Base-by-base conservation (phyloP, 371 early-diverging fungal genomes). In the Coelomomyces lativittatus region DNA sequence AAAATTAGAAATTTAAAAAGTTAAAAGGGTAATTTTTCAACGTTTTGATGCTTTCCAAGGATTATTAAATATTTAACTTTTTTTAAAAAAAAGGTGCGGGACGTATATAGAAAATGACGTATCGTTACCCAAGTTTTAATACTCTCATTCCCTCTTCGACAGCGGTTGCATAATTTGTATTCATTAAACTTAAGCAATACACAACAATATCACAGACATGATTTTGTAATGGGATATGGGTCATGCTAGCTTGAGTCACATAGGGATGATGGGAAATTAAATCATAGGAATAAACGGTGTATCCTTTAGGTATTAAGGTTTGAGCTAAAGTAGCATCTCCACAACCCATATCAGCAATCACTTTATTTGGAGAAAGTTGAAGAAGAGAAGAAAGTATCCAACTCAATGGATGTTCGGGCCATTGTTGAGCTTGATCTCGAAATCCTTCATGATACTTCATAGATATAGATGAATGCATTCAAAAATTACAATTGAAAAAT, bases 371-470 rank as follows among this genome's bases (percentile, higher is more conserved):
- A n/a, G n/a, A n/a, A n/a, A n/a, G n/a, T n/a, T n/a, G n/a, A n/a
- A n/a, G n/a, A n/a, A n/a, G n/a, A n/a, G n/a, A n/a, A n/a, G 66
- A 56, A 41, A 92, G 80, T 53, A 91, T 78, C 3, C 81, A 58
- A 60, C 93, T 88, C 1, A 96, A 81, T 0, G 99, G 99, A 59
- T 99, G 95, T 26, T 63, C 70, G 0, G 98, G 98, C 99, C 99
- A 99, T 30, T 74, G 68, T 50, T 82, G 78, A 8, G 88, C 89
- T 63, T 97, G 98, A 14, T 81, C 67, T 4, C 86, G 73, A 75
- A 97, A 99, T 2, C 96, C 97, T 57, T 80, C 78, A 57, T 97
- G 97, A 57, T 99, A 99, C 70, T 82, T 48, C 21, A 4, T 21
- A 17, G 6, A 26, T 6, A 31, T n/a, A 28, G 19, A 15, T 11